Conservation (phyloP, 306 rosid genomes). For the Dryas octopetala region DNA sequence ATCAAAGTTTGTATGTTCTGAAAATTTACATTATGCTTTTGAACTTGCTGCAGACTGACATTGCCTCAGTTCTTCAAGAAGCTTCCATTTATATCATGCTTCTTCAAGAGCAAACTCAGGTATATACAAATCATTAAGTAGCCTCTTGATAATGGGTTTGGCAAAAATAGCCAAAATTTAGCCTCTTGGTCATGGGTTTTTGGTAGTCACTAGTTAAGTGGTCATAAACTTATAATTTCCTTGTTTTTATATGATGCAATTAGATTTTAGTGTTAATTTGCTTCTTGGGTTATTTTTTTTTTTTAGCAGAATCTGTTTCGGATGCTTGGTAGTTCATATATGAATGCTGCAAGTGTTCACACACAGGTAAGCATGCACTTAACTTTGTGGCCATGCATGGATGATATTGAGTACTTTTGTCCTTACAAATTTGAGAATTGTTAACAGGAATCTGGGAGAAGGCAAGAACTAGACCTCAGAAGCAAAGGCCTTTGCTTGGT, state of each 20-base stretch:
- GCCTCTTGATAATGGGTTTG: too few relatives aligned
- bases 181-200: too few relatives aligned
- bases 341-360: slow-evolving; percentile 12
- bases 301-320: slow-evolving; percentile 31
- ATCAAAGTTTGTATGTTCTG: not conserved
- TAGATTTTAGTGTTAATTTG: not conserved
- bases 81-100: slow-evolving; percentile 58
- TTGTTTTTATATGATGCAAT: not conserved
- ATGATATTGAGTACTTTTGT: not conserved
- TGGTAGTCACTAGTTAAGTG: too few relatives aligned
- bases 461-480: slow-evolving; percentile 26
- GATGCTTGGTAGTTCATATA: slow-evolving; percentile 39
- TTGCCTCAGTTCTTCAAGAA: slow-evolving; percentile 84
- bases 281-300: not conserved
- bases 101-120: slow-evolving; percentile 68
- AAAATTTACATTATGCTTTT: not conserved
- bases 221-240: not conserved
- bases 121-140: slow-evolving; percentile 11
- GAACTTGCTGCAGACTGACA: slow-evolving; percentile 57
- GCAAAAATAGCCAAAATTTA: too few relatives aligned
- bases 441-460: slow-evolving; percentile 32
- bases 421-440: not conserved
- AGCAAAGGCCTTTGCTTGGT: slow-evolving; percentile 52
- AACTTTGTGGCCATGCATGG: not conserved
- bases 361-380: slow-evolving; percentile 29